A percentile compares a stretch with the other conserved stretches of the same genome.
Evolutionary conservation across 176 grass and related monocot genomes (phyloP).

Genomic region (Melocanna baccifera): DNA sequence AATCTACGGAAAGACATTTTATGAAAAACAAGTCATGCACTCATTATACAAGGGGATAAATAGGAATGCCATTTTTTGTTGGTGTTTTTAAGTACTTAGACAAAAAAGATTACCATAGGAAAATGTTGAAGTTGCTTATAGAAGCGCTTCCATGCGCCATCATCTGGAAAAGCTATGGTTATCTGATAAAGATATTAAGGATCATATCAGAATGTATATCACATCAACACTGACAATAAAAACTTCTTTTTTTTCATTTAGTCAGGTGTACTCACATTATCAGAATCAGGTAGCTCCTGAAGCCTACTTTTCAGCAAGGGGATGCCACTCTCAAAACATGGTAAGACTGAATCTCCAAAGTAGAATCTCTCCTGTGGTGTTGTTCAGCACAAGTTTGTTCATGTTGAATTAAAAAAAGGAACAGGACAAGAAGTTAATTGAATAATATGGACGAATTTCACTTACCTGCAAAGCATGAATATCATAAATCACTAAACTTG

Average conservation of each 20-base stretch:
- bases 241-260: not conserved
- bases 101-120: conserved; percentile 68
- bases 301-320: conserved; percentile 73
- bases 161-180: conserved; percentile 97
- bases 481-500: conserved; percentile 87
- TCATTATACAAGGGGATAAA: not conserved
- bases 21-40: conserved; percentile 19
- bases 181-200: conserved; percentile 54
- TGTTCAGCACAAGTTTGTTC: conserved; percentile 23
- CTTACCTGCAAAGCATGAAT: conserved; percentile 66
- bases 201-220: not conserved
- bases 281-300: conserved; percentile 73
- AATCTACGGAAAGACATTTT: conserved; percentile 43
- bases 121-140: conserved; percentile 97
- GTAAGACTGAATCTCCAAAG: conserved; percentile 90
- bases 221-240: not conserved
- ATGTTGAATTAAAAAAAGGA: not conserved
- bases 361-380: conserved; percentile 84
- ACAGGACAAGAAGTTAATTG: not conserved
- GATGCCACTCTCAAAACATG: conserved; percentile 95
- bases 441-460: not conserved
- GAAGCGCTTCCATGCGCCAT: conserved; percentile 93
- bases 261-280: conserved; percentile 59
- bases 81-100: not conserved
- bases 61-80: not conserved